phyloP scores from a whole-genome alignment of 2,329 filamentous ascomycete species.

The Rhynchosporium secalis region DNA sequence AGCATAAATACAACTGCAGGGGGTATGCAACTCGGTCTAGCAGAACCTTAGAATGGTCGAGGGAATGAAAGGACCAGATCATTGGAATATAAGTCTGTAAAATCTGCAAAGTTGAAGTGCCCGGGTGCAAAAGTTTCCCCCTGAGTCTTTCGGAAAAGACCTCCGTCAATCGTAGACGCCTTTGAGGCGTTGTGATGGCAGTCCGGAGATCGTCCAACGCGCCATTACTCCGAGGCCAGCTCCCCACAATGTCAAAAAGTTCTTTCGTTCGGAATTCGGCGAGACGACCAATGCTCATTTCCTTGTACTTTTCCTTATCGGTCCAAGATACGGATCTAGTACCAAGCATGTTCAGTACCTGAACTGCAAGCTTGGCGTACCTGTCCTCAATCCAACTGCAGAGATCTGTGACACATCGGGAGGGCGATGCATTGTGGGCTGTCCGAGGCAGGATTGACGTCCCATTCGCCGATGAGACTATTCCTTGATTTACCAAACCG shows the following conservation, averaged over 20 bases:
- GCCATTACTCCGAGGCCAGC: slow-evolving; percentile 70
- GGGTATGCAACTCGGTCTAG: slow-evolving; percentile 72
- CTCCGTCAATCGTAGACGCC: slow-evolving; percentile 68
- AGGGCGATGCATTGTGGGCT: slow-evolving; percentile 43
- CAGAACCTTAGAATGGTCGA: slow-evolving; percentile 76
- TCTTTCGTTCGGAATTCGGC: slow-evolving; percentile 69
- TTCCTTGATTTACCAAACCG: background rate
- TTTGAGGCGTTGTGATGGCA: slow-evolving; percentile 66
- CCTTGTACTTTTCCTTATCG: slow-evolving; percentile 68
- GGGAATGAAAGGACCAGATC: slow-evolving; percentile 72
- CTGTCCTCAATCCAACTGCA: slow-evolving; percentile 67
- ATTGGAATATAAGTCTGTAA: slow-evolving; percentile 76
- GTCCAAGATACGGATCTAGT: slow-evolving; percentile 47
- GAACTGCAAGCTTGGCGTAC: slow-evolving; percentile 63
- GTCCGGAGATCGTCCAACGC: slow-evolving; percentile 74
- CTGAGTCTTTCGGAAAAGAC: slow-evolving; percentile 67
- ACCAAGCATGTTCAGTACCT: slow-evolving; percentile 52
- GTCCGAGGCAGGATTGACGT: slow-evolving; percentile 37
- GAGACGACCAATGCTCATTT: slow-evolving; percentile 66
- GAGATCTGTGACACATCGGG: slow-evolving; percentile 59
- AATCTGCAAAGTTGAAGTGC: slow-evolving; percentile 73
- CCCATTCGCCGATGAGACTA: background rate
- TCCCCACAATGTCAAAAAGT: slow-evolving; percentile 76
- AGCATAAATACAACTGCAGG: slow-evolving; percentile 73
- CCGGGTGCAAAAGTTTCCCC: slow-evolving; percentile 69